These are phyloP conservation scores for Diversispora epigaea DNA, from an alignment of 192 early-diverging fungal species.

Conservation along the genomic window DNA sequence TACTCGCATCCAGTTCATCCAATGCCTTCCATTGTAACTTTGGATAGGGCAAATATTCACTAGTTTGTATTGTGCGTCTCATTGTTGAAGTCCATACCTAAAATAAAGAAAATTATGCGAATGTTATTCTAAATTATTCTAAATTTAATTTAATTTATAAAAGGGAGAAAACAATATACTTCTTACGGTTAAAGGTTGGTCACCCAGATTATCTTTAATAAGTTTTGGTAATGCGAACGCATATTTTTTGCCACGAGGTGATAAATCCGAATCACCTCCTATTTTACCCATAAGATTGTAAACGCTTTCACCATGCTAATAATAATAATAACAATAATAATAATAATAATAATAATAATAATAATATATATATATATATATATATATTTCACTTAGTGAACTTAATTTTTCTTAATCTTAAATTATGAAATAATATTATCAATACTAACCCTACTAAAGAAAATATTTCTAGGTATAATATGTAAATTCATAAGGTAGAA, in stretches of 20 bases:
- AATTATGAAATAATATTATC: not conserved
- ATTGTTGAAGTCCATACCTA: slow-evolving; percentile 96
- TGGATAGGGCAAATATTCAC: slow-evolving; percentile 73
- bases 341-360: slow-evolving; percentile 8
- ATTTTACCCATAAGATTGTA: slow-evolving; percentile 91
- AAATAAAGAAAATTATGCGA: slow-evolving; percentile 7
- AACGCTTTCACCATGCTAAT: slow-evolving; percentile 86
- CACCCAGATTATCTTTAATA: slow-evolving; percentile 74
- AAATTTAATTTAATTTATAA: not conserved
- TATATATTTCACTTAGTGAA: not conserved
- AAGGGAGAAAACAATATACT: not conserved
- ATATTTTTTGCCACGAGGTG: slow-evolving; percentile 84
- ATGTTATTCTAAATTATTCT: not conserved
- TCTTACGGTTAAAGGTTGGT: slow-evolving; percentile 67
- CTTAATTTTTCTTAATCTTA: too few relatives aligned
- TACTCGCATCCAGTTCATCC: slow-evolving; percentile 95
- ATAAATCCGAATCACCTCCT: slow-evolving; percentile 92
- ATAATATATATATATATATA: slow-evolving; percentile 6
- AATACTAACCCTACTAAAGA: slow-evolving; percentile 71
- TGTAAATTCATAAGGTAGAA: slow-evolving; percentile 99
- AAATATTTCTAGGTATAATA: slow-evolving; percentile 89
- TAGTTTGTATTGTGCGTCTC: slow-evolving; percentile 90
- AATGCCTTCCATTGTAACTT: slow-evolving; percentile 96
- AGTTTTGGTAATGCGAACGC: slow-evolving; percentile 80
- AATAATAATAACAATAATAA: not conserved